These are phyloP conservation scores for Metschnikowia baotianmanensis DNA, from an alignment of 805 yeast species.

Conservation along the genomic window DNA sequence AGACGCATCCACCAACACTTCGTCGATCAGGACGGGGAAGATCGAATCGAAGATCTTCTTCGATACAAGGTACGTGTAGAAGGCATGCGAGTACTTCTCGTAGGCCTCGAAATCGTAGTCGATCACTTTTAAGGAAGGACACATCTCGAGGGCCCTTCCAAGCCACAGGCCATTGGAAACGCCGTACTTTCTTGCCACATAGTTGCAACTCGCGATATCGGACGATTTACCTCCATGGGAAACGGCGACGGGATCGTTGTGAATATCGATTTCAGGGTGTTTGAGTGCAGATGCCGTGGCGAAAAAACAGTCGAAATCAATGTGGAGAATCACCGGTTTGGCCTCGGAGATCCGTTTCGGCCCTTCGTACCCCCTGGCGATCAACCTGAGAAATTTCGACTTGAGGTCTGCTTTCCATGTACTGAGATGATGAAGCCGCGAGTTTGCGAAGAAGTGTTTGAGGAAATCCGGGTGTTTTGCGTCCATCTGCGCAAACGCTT, in stretches of 20 bases:
- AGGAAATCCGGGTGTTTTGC: conserved; percentile 80
- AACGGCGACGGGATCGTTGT: conserved; percentile 56
- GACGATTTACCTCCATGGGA: conserved; percentile 60
- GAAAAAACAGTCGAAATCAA: conserved; percentile 94
- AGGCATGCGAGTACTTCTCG: conserved; percentile 58
- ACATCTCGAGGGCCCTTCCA: conserved; percentile 54
- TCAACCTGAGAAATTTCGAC: conserved; percentile 54
- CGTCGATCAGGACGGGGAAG: conserved; percentile 88
- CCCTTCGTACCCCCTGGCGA: conserved; percentile 21
- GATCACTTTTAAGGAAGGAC: conserved; percentile 64
- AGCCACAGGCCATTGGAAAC: conserved; percentile 92
- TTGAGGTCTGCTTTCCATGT: conserved; percentile 79
- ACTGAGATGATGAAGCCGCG: conserved; percentile 85
- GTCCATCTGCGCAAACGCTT: conserved; percentile 32
- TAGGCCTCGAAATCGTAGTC: conserved; percentile 76
- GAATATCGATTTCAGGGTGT: conserved; percentile 52
- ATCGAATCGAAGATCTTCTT: conserved; percentile 46
- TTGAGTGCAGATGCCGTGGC: conserved; percentile 75
- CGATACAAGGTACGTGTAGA: conserved; percentile 58
- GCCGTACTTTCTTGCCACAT: conserved; percentile 77
- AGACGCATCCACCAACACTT: conserved; percentile 73
- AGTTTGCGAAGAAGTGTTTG: conserved; percentile 66
- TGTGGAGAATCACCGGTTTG: conserved; percentile 55
- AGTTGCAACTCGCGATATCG: conserved; percentile 91
- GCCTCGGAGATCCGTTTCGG: conserved; percentile 2